Conservation (phyloP, 2,329 filamentous ascomycete genomes). For the Arthrocladium fulminans region DNA sequence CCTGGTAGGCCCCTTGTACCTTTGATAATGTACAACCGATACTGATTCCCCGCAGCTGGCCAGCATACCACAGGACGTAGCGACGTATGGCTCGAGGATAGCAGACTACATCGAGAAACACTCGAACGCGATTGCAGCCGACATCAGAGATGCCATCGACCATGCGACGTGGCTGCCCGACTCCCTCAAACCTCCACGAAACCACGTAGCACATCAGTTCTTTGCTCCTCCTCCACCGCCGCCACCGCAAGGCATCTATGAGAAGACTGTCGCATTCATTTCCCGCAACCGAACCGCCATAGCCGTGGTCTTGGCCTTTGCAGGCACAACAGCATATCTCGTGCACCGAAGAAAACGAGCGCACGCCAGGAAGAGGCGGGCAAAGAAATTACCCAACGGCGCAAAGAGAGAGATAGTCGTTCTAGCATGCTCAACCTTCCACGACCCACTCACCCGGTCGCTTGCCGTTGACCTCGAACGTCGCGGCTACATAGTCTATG, state of each 20-base stretch:
- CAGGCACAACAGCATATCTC: slow-evolving; percentile 54
- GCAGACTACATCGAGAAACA: slow-evolving; percentile 73
- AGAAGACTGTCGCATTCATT: slow-evolving; percentile 62
- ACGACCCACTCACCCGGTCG: slow-evolving; percentile 73
- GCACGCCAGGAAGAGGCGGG: slow-evolving; percentile 58
- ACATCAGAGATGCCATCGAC: slow-evolving; percentile 61
- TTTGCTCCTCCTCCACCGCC: slow-evolving; percentile 28
- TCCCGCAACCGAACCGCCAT: slow-evolving; percentile 63
- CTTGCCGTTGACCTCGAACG: slow-evolving; percentile 80
- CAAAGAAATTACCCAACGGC: slow-evolving; percentile 70
- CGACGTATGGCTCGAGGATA: slow-evolving; percentile 60
- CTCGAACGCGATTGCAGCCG: slow-evolving; percentile 65
- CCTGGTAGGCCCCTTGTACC: slow-evolving; percentile 46
- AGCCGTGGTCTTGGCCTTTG: slow-evolving; percentile 59
- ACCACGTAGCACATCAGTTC: slow-evolving; percentile 16
- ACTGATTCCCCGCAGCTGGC: slow-evolving; percentile 38
- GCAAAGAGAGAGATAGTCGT: slow-evolving; percentile 80
- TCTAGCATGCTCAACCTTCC: slow-evolving; percentile 70
- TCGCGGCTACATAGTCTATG: slow-evolving; percentile 84
- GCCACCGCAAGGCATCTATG: slow-evolving; percentile 37
- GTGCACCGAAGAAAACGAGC: slow-evolving; percentile 54
- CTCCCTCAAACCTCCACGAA: slow-evolving; percentile 49
- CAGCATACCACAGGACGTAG: slow-evolving; percentile 56
- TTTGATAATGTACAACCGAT: neutral
- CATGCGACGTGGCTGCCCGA: slow-evolving; percentile 62